Conservation (phyloP, 2,329 filamentous ascomycete genomes). For the Xylariaceae sp. region DNA sequence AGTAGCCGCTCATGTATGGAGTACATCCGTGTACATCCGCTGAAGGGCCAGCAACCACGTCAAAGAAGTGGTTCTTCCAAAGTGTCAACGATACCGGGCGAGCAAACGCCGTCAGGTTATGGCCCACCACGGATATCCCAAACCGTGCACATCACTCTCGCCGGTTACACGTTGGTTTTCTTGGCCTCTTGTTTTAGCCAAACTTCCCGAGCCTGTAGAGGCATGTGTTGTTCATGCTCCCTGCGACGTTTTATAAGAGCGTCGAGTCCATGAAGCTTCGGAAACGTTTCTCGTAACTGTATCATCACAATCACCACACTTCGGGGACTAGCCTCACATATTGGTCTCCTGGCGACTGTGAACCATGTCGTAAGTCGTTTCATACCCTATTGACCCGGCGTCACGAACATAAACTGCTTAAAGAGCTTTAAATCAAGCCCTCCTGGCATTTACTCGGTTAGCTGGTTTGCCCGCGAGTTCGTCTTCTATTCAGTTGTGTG, state of each 20-base stretch:
- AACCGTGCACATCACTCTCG: conserved; percentile 4
- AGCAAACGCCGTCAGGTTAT: conserved; percentile 8
- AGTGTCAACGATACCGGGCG: conserved; percentile 3
- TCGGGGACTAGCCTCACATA: neutral
- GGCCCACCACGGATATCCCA: conserved; percentile 8
- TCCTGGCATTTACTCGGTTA: conserved; percentile 2
- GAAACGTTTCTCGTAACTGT: conserved; percentile 5
- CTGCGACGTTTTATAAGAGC: conserved; percentile 3
- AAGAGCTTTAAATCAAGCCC: conserved; percentile 6
- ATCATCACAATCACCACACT: conserved; percentile 1
- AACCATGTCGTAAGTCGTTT: neutral
- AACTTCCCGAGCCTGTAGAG: neutral
- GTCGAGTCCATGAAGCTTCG: conserved; percentile 1
- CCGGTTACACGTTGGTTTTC: conserved; percentile 11
- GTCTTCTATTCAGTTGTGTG: neutral
- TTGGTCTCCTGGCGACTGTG: neutral
- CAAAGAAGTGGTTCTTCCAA: neutral
- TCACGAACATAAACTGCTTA: conserved; percentile 3
- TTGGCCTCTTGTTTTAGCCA: conserved; percentile 1
- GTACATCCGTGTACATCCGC: neutral
- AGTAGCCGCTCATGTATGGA: neutral
- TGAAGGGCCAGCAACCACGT: conserved; percentile 10
- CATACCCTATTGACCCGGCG: conserved; percentile 4
- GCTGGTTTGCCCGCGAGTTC: neutral
- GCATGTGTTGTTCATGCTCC: conserved; percentile 12